Conservation (phyloP, 139 green algal species). For the Haematococcus sp. region DNA sequence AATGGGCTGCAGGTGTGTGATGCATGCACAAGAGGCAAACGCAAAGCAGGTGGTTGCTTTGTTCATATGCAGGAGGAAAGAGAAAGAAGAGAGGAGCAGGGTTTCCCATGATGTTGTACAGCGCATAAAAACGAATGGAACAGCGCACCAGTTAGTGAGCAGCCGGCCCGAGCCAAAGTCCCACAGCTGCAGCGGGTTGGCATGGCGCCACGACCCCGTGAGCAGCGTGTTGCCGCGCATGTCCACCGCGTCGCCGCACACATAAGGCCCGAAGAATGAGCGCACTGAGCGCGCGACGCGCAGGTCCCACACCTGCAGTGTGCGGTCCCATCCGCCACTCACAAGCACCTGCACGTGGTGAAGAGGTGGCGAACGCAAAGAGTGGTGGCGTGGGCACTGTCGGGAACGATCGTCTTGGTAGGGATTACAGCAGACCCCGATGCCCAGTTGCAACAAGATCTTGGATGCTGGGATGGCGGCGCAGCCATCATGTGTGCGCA, state of each 20-base stretch:
- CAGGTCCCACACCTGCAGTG: slow-evolving; percentile 64
- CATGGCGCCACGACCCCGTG: slow-evolving; percentile 38
- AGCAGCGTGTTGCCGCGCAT: slow-evolving; percentile 13
- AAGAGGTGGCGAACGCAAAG: background rate
- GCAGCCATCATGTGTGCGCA: too few relatives aligned
- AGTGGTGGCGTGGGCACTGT: background rate
- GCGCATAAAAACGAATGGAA: too few relatives aligned
- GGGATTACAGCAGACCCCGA: too few relatives aligned
- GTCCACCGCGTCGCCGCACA: slow-evolving; percentile 39
- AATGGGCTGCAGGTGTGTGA: too few relatives aligned
- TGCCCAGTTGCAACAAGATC: too few relatives aligned
- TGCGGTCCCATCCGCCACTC: slow-evolving; percentile 57
- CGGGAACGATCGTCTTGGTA: background rate
- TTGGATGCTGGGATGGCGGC: too few relatives aligned
- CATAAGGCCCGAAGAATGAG: slow-evolving; percentile 47
- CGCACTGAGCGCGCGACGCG: slow-evolving; percentile 39
- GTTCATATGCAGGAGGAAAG: too few relatives aligned
- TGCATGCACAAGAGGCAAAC: too few relatives aligned
- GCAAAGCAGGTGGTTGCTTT: too few relatives aligned
- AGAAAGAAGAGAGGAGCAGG: too few relatives aligned
- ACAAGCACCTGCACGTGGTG: slow-evolving; percentile 41
- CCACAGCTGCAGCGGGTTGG: slow-evolving; percentile 43
- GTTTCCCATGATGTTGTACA: too few relatives aligned
- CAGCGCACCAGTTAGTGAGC: slow-evolving; percentile 39
- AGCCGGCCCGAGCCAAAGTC: slow-evolving; percentile 40